Evolutionary conservation across 345 rosid species (phyloP).

Genomic region (Eucalyptus tenuipes): DNA sequence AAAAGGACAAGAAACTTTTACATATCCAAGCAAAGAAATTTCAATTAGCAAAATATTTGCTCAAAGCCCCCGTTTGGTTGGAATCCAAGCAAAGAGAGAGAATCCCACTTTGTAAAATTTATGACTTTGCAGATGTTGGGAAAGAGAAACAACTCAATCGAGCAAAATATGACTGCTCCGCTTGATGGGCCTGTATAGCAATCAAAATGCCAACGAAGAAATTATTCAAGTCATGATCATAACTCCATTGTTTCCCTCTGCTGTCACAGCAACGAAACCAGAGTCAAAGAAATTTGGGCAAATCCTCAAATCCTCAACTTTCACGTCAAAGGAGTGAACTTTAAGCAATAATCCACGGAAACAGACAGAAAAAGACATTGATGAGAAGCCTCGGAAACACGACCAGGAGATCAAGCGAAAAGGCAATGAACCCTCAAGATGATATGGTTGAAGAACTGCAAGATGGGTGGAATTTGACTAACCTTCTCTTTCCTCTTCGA

Average conservation of each 20-base stretch:
- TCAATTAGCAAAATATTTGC: background rate
- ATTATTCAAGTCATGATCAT: background rate
- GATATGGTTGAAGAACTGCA: background rate
- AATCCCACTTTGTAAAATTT: background rate
- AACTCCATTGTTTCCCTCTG: background rate
- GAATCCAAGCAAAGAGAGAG: background rate
- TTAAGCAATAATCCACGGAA: background rate
- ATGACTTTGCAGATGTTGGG: background rate
- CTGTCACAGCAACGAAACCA: background rate
- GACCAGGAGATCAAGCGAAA: background rate
- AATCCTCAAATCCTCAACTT: background rate
- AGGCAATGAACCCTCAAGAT: background rate
- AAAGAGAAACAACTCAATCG: background rate
- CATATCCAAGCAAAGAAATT: background rate
- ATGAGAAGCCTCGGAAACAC: background rate
- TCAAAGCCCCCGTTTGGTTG: background rate
- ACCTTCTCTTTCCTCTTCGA: background rate
- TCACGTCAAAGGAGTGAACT: background rate
- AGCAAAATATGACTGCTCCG: background rate
- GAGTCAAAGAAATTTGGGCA: background rate
- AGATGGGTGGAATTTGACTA: background rate
- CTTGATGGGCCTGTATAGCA: background rate
- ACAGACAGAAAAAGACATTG: background rate
- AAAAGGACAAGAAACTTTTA: background rate
- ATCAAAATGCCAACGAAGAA: background rate